Evolutionary conservation across 345 rosid species (phyloP).

Genomic region (Salix udensis): DNA sequence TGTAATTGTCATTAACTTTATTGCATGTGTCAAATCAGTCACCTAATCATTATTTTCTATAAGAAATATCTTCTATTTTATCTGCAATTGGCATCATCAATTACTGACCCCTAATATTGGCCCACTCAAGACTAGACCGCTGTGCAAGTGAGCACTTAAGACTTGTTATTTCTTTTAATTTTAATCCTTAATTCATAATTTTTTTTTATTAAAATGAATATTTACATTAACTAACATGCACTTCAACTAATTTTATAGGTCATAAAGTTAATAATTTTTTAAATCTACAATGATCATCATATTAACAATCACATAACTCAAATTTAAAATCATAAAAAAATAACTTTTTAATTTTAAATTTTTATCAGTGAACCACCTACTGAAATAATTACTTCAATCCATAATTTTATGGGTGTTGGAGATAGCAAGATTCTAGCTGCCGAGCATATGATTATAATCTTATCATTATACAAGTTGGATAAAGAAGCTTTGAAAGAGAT

Average conservation of each 20-base stretch:
- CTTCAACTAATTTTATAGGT: fast-evolving
- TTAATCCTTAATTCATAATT: not conserved
- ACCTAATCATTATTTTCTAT: not conserved
- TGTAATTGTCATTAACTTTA: not conserved
- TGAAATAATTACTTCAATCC: not conserved
- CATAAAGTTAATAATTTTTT: too few relatives aligned
- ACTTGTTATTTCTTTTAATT: not conserved
- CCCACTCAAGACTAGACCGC: not conserved
- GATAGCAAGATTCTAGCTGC: not conserved
- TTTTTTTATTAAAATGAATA: not conserved
- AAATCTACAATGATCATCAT: too few relatives aligned
- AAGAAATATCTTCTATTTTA: not conserved
- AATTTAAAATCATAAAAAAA: too few relatives aligned
- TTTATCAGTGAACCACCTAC: too few relatives aligned
- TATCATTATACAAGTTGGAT: not conserved
- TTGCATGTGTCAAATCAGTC: not conserved
- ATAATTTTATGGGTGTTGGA: not conserved
- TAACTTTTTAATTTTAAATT: too few relatives aligned
- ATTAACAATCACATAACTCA: fast-evolving
- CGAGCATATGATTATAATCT: not conserved
- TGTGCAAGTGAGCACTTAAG: not conserved
- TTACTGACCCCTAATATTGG: not conserved
- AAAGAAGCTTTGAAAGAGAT: not conserved
- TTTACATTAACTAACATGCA: fast-evolving
- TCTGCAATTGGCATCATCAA: not conserved